A percentile compares a stretch with the other conserved stretches of the same genome.
phyloP scores from a whole-genome alignment of 2,329 filamentous ascomycete species.

The Aspergillus sp. region DNA sequence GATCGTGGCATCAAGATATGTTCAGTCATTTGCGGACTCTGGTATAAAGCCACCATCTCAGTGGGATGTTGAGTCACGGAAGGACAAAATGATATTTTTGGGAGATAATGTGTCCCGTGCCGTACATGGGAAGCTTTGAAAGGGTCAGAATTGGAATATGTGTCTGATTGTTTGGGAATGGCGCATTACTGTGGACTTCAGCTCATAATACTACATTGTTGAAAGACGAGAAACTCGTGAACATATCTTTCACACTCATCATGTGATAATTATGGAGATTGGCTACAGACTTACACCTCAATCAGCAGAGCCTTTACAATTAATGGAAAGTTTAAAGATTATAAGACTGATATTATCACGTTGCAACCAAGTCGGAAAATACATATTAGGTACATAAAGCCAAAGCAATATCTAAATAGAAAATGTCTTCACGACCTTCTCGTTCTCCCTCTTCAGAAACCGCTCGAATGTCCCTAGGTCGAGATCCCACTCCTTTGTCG shows the following conservation, averaged over 20 bases:
- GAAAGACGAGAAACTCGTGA: too few species aligned
- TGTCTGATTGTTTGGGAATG: background rate
- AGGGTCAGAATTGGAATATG: background rate
- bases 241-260: too few species aligned
- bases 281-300: too few species aligned
- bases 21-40: background rate
- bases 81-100: background rate
- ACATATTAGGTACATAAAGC: background rate
- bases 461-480: constrained; percentile 46
- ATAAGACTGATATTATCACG: background rate
- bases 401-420: background rate
- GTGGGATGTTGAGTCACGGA: background rate
- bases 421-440: constrained; percentile 21
- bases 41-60: background rate
- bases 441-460: constrained; percentile 48
- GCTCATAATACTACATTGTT: background rate
- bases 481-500: constrained; percentile 41
- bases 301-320: too few species aligned
- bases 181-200: background rate
- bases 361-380: background rate
- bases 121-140: background rate
- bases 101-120: background rate
- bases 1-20: background rate
- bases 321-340: too few species aligned
- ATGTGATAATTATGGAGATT: too few species aligned